phyloP scores from a whole-genome alignment of 192 early-diverging fungal species.

The Entomortierella beljakovae region DNA sequence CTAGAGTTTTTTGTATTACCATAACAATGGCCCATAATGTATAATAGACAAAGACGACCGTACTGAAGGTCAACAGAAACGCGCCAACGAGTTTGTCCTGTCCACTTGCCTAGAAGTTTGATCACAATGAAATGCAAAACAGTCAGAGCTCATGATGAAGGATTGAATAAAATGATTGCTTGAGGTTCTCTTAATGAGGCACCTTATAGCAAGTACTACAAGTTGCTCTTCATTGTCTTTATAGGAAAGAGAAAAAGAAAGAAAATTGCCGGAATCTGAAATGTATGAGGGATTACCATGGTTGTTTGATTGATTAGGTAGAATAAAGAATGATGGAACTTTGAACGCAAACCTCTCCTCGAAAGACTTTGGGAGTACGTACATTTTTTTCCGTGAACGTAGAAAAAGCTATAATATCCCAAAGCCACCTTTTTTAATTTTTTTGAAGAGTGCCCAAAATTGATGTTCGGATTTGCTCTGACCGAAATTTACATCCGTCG shows the following conservation, averaged over 20 bases:
- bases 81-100: conserved; percentile 87
- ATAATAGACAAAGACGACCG: conserved; percentile 88
- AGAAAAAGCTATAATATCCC: not conserved
- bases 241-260: no score
- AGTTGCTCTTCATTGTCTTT: no score
- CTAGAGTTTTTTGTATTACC: conserved; percentile 55
- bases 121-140: not conserved
- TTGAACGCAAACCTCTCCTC: not conserved
- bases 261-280: no score
- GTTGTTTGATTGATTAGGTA: conserved; percentile 11
- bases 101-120: conserved; percentile 52
- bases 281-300: conserved; percentile 14
- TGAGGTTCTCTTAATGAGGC: no score
- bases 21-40: conserved; percentile 91
- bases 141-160: not conserved
- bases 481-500: conserved; percentile 4
- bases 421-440: no score
- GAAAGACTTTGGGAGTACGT: not conserved
- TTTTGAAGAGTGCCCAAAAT: not conserved
- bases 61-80: conserved; percentile 72
- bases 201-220: no score
- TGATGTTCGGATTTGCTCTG: not conserved
- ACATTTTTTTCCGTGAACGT: not conserved
- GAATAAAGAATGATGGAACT: not conserved
- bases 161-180: no score